Evolutionary conservation across 495 filamentous ascomycete genomes (phyloP), one percentile per base, ranked within the genome.

Genomic region (Aspergillus cristatus): DNA sequence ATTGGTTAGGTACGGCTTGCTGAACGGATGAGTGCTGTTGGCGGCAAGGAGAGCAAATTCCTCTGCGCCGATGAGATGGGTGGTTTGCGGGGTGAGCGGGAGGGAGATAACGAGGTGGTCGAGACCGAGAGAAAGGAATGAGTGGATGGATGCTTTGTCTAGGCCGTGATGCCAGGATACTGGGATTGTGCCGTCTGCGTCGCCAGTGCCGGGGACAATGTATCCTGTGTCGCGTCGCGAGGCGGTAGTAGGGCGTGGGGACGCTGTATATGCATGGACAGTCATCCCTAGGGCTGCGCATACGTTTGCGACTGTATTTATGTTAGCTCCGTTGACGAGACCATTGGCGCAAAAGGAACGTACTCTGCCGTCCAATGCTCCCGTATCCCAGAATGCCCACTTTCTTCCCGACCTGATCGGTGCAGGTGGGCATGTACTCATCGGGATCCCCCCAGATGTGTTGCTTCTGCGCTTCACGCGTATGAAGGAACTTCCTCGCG

Each of bases 381-480:
- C 88, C 85, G 55, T 93, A 93, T 4, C 87, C 87, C 3, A 94
- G 67, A 26, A 93, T 82, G 7, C 86, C 85, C 16, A 84, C 70
- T 6, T 64, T 65, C 42, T 72, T 67, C 3, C 71, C 70, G 0
- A 71, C 73, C 13, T 72, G 62, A 43, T 81, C 76, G 28, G 57
- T 48, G 8, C 70, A 45, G 0, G 40, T 46, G 0, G 41, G 20
- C 18, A 58, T 40, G 15, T 53, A 58, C 0, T 24, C 29, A 0
- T 32, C 8, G 2, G 37, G 20, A n/a, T 38, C 26, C 2, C 43
- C 51, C 71, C 71, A 75, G 5, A 47, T 8, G 26, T 63, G 67
- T 12, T 55, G 48, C 16, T 55, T 58, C 40, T 74, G 71, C 37
- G 52, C 58, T 31, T 60, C 52, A 32, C 78, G 70, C 6, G 67